A percentile compares a stretch with the other conserved stretches of the same genome.
These are phyloP conservation scores for Gnomoniopsis smithogilvyi DNA, from an alignment of 2,329 filamentous ascomycete genomes.

Conservation along the genomic window DNA sequence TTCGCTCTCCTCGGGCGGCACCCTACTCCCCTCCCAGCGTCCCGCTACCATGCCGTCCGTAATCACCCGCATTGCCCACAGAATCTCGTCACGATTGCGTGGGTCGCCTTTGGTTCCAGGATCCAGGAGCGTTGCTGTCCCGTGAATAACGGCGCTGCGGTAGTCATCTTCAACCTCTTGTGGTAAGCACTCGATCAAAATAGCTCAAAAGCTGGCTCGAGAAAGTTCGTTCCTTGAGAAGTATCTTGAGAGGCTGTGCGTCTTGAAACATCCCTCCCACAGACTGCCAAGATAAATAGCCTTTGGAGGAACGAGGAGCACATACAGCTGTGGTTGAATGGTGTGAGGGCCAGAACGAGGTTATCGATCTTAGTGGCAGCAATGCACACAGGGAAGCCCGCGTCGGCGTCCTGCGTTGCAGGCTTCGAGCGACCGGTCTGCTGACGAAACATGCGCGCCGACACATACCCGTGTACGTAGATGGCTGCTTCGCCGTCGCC, in stretches of 20 bases:
- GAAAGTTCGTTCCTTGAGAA: too few relatives aligned
- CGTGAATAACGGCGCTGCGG: slow-evolving; percentile 75
- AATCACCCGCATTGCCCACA: slow-evolving; percentile 75
- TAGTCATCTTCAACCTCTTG: slow-evolving; percentile 61
- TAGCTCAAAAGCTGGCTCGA: too few relatives aligned
- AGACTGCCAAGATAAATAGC: too few relatives aligned
- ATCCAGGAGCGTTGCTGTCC: slow-evolving; percentile 65
- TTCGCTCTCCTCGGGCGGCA: slow-evolving; percentile 70
- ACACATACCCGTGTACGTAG: slow-evolving; percentile 84
- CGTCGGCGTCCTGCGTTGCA: slow-evolving; percentile 1
- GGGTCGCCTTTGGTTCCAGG: slow-evolving; percentile 9
- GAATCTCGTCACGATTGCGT: slow-evolving; percentile 60
- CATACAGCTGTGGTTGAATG: slow-evolving; percentile 71
- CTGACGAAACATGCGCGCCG: slow-evolving; percentile 70
- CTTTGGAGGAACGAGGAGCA: too few relatives aligned
- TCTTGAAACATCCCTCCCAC: too few relatives aligned
- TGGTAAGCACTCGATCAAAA: too few relatives aligned
- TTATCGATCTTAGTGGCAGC: slow-evolving; percentile 75
- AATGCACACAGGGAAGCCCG: slow-evolving; percentile 67
- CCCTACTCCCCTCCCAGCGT: slow-evolving; percentile 66
- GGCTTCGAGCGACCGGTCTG: slow-evolving; percentile 32
- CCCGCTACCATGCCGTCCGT: slow-evolving; percentile 69
- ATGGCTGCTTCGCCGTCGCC: slow-evolving; percentile 61
- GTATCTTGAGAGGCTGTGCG: too few relatives aligned
- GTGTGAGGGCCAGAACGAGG: slow-evolving; percentile 73